Percentiles rank a stretch among this genome's conserved stretches.
Conservation (phyloP, 345 rosid genomes). For the Cardiospermum halicacabum region DNA sequence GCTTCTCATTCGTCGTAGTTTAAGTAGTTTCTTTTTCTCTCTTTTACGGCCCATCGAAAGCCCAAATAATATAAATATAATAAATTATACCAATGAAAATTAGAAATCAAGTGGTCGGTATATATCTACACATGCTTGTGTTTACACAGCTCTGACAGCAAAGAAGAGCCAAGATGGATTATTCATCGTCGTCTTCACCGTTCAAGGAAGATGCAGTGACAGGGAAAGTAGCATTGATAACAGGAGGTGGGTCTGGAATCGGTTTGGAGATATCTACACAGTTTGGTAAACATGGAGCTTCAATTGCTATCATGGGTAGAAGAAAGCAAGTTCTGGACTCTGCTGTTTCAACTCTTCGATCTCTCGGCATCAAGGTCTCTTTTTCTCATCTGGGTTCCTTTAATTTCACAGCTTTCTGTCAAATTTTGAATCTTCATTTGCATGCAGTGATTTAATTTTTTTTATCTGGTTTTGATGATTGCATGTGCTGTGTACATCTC, state of each 20-base stretch:
- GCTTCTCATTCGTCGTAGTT: not conserved
- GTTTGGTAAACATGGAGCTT: conserved; percentile 70
- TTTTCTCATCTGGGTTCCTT: not conserved
- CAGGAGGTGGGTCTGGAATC: conserved; percentile 90
- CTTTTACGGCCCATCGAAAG: too few species aligned
- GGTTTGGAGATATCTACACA: conserved; percentile 76
- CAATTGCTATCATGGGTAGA: conserved; percentile 77
- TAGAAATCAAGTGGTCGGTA: too few species aligned
- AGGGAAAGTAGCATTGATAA: conserved; percentile 62
- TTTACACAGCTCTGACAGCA: too few species aligned
- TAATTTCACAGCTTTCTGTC: not conserved
- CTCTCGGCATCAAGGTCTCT: conserved; percentile 55
- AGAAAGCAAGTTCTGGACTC: conserved; percentile 56
- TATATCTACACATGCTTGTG: too few species aligned
- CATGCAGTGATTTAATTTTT: not conserved
- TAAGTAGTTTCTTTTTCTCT: too few species aligned
- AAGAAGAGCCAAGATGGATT: conserved; percentile 33
- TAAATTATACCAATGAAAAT: too few species aligned
- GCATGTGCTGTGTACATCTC: not conserved
- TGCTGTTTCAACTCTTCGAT: conserved; percentile 55
- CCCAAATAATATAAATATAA: too few species aligned
- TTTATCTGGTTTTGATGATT: not conserved
- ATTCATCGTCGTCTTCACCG: too few species aligned
- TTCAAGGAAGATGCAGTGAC: conserved; percentile 48
- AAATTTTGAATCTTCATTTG: too few species aligned